A percentile compares a stretch with the other conserved stretches of the same genome.
Evolutionary conservation across 805 yeast species (phyloP).

Genomic region (Jamesozyma spencerorum): DNA sequence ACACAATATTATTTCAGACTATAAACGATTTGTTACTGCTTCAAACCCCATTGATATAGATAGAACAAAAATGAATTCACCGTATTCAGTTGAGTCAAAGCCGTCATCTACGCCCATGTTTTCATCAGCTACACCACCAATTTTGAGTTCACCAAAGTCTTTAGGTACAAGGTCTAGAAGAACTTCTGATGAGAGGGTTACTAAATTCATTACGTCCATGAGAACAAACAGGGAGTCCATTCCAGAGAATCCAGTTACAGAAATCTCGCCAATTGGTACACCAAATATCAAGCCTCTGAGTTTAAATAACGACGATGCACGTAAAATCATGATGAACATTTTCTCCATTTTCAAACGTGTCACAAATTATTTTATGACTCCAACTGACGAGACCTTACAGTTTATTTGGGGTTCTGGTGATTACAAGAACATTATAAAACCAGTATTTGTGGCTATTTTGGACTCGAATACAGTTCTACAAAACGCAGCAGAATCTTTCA

Average conservation of each 20-base stretch:
- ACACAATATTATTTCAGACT: background rate
- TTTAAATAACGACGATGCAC: slow-evolving; percentile 12
- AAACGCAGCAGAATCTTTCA: slow-evolving; percentile 29
- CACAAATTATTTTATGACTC: slow-evolving; percentile 11
- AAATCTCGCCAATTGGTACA: background rate
- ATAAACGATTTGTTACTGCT: too few relatives aligned
- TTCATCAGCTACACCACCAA: too few relatives aligned
- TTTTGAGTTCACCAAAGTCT: background rate
- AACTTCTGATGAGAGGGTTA: slow-evolving; percentile 15
- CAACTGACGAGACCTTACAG: slow-evolving; percentile 4
- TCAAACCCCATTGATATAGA: too few relatives aligned
- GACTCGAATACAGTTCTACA: slow-evolving; percentile 30
- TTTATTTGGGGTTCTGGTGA: slow-evolving; percentile 8
- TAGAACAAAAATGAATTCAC: too few relatives aligned
- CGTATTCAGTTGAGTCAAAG: too few relatives aligned
- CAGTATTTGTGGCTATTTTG: slow-evolving; percentile 31
- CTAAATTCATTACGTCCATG: slow-evolving; percentile 4
- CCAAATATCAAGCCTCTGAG: background rate
- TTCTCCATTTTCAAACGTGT: slow-evolving; percentile 18
- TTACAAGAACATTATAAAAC: slow-evolving; percentile 18
- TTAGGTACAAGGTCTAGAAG: slow-evolving; percentile 12
- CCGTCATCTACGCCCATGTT: too few relatives aligned
- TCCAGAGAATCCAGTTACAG: background rate
- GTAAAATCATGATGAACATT: slow-evolving; percentile 16
- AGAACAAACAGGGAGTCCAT: background rate